Conservation (phyloP, 129 eudicot genomes). For the Centrapalus pauciflorus region DNA sequence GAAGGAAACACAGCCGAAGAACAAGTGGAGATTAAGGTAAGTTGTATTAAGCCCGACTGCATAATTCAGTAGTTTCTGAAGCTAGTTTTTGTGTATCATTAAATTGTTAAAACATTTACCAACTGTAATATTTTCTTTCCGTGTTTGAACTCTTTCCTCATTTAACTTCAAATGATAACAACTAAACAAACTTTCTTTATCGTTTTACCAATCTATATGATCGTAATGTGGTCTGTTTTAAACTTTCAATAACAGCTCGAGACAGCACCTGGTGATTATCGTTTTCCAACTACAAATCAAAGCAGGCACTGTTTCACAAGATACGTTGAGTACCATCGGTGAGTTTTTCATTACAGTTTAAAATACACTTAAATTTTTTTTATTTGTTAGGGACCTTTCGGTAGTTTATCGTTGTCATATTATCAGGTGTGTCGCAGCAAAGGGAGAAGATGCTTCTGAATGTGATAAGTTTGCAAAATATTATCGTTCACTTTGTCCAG, state of each 20-base stretch:
- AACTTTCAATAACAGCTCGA: constrained; percentile 57
- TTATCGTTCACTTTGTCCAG: constrained; percentile 95
- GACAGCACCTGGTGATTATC: constrained; percentile 97
- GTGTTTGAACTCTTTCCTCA: not conserved
- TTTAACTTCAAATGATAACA: not conserved
- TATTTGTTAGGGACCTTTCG: not conserved
- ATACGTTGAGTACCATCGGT: constrained; percentile 92
- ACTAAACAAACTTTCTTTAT: too few species aligned
- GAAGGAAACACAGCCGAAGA: constrained; percentile 45
- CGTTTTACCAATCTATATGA: not conserved
- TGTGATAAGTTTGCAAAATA: constrained; percentile 93
- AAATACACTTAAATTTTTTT: not conserved
- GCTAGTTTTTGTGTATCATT: not conserved
- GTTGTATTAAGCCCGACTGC: constrained; percentile 5
- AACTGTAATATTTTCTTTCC: not conserved
- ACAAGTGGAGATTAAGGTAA: constrained; percentile 75
- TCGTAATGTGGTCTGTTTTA: not conserved
- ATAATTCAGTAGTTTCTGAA: too few species aligned
- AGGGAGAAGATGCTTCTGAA: constrained; percentile 92
- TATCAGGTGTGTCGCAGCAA: constrained; percentile 82
- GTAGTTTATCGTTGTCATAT: not conserved
- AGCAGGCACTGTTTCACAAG: constrained; percentile 95
- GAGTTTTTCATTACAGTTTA: constrained; percentile 7
- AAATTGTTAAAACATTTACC: not conserved
- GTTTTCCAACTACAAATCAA: constrained; percentile 95